Percentiles rank a stretch among this genome's conserved stretches.
Conservation (phyloP, 2,329 filamentous ascomycete genomes). For the Cordyceps fumosorosea region DNA sequence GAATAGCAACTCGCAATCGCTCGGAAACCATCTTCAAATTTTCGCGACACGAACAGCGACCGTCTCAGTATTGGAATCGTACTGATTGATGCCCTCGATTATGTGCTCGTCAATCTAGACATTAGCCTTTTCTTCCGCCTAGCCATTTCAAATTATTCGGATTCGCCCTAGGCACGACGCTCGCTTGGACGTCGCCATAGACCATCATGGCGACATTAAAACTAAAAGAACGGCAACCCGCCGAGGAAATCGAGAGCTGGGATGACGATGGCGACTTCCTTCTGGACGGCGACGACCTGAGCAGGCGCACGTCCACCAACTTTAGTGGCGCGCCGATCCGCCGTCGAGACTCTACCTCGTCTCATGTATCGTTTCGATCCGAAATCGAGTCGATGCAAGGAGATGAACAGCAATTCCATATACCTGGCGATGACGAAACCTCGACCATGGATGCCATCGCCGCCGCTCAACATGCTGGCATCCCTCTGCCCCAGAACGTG, state of each 20-base stretch:
- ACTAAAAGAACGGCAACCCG: slow-evolving; percentile 46
- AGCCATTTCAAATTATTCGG: slow-evolving; percentile 7
- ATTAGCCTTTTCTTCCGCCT: slow-evolving; percentile 3
- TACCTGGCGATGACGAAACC: slow-evolving; percentile 78
- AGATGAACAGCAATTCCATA: slow-evolving; percentile 80
- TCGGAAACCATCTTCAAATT: not conserved
- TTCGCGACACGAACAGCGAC: not conserved
- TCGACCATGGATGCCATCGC: slow-evolving; percentile 81
- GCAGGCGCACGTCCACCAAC: slow-evolving; percentile 47
- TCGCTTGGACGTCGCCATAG: slow-evolving; percentile 1
- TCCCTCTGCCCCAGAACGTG: slow-evolving; percentile 81
- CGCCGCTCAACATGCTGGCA: slow-evolving; percentile 80
- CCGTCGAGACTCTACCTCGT: slow-evolving; percentile 72
- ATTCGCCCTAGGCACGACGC: slow-evolving; percentile 5
- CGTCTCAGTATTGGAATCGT: not conserved
- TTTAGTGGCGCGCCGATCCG: slow-evolving; percentile 38
- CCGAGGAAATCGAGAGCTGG: slow-evolving; percentile 66
- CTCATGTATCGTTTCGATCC: slow-evolving; percentile 72
- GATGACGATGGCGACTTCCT: slow-evolving; percentile 66
- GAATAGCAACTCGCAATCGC: not conserved
- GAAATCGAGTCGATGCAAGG: slow-evolving; percentile 70
- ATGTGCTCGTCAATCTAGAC: slow-evolving; percentile 10
- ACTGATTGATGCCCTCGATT: slow-evolving; percentile 8
- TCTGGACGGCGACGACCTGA: slow-evolving; percentile 61
- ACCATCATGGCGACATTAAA: slow-evolving; percentile 47